Conservation (phyloP, 2,329 filamentous ascomycete species). For the Pseudocercospora fuligena region DNA sequence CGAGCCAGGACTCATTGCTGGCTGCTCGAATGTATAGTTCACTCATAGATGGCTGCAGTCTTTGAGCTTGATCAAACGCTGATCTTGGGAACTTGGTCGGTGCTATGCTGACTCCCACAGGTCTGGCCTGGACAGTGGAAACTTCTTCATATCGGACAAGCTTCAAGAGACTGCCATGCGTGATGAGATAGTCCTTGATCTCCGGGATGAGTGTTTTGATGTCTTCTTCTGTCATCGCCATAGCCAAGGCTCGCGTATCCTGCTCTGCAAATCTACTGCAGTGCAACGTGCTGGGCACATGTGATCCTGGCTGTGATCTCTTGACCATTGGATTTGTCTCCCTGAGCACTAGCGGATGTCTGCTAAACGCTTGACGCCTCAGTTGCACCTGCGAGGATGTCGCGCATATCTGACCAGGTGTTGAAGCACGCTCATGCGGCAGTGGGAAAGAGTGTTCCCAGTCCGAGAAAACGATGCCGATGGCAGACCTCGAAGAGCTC, state of each 20-base stretch:
- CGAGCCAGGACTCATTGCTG: conserved; percentile 47
- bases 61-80: conserved; percentile 51
- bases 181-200: conserved; percentile 50
- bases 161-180: conserved; percentile 49
- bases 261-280: neutral
- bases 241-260: neutral
- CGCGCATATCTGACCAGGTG: neutral
- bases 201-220: conserved; percentile 35
- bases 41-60: conserved; percentile 65
- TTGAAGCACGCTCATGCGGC: neutral
- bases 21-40: conserved; percentile 59
- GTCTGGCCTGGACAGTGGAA: conserved; percentile 37
- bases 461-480: too few species aligned
- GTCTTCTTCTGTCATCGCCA: conserved; percentile 16
- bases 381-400: conserved; percentile 11
- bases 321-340: conserved; percentile 14
- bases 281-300: neutral
- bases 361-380: conserved; percentile 27
- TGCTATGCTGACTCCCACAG: conserved; percentile 43
- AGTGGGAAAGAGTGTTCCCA: neutral
- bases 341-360: conserved; percentile 21
- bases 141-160: conserved; percentile 35
- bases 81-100: conserved; percentile 43
- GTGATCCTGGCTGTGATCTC: neutral
- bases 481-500: too few species aligned